Percentiles rank a stretch among this genome's conserved stretches.
Conservation (phyloP, 1,284 basidiomycete genomes). For the Austroboletus novae-zelandiae region DNA sequence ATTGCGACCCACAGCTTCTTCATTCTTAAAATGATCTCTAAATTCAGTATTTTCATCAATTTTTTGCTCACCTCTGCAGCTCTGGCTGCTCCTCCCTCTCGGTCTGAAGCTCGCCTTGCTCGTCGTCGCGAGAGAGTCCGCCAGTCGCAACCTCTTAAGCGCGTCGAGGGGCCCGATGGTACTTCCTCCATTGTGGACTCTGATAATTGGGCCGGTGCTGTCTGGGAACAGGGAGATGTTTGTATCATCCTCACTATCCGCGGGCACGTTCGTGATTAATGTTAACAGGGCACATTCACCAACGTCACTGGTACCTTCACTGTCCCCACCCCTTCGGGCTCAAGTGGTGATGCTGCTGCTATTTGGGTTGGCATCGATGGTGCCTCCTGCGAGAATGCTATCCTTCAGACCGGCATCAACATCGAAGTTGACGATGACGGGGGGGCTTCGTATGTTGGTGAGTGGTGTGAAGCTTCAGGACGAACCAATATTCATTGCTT, state of each 20-base stretch:
- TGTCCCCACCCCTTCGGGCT: slow-evolving; percentile 8
- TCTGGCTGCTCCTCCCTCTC: slow-evolving; percentile 16
- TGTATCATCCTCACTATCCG: background rate
- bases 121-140: slow-evolving; percentile 1
- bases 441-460: slow-evolving; percentile 10
- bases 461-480: background rate
- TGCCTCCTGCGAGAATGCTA: background rate
- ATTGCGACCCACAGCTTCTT: background rate
- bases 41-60: slow-evolving; percentile 11
- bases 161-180: slow-evolving; percentile 1
- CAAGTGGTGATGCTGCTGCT: background rate
- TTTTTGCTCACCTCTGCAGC: slow-evolving; percentile 17
- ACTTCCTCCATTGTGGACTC: slow-evolving; percentile 9
- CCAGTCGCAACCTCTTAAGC: too few species aligned
- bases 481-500: background rate
- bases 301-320: slow-evolving; percentile 19
- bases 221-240: slow-evolving; percentile 6
- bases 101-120: slow-evolving; percentile 10
- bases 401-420: background rate
- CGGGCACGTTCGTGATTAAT: background rate
- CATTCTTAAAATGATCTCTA: slow-evolving; percentile 18
- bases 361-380: slow-evolving; percentile 21
- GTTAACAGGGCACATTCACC: slow-evolving; percentile 16
- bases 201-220: slow-evolving; percentile 7
- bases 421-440: background rate